A percentile compares a stretch with the other conserved stretches of the same genome.
These are phyloP conservation scores for Hypsizygus ulmarius DNA, from an alignment of 1,284 basidiomycete genomes.

Conservation along the genomic window DNA sequence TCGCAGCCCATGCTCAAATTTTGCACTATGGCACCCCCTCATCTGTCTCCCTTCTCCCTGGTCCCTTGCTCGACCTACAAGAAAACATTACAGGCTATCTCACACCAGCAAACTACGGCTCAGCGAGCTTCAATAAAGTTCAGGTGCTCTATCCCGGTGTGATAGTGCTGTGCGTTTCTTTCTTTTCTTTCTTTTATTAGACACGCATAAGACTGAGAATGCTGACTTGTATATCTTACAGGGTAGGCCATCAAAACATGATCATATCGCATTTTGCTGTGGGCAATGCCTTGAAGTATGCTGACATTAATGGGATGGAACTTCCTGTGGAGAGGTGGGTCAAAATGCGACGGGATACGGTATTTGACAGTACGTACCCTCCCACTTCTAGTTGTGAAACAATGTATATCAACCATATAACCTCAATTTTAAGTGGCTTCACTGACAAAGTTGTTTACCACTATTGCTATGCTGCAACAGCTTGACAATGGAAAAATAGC, in stretches of 20 bases:
- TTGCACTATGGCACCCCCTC: conserved; percentile 14
- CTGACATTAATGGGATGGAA: conserved; percentile 23
- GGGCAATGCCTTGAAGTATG: conserved; percentile 22
- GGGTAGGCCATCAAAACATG: conserved; percentile 22
- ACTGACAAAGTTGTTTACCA: conserved; percentile 28
- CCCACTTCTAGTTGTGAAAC: not conserved
- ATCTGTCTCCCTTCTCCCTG: conserved; percentile 16
- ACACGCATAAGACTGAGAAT: no score
- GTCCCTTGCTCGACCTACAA: conserved; percentile 21
- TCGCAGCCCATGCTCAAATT: no score
- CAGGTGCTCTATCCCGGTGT: conserved; percentile 23
- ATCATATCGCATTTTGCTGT: conserved; percentile 26
- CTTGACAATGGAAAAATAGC: conserved; percentile 21
- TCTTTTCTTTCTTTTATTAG: not conserved
- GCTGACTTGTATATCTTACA: not conserved
- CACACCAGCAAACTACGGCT: conserved; percentile 19
- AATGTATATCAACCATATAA: not conserved
- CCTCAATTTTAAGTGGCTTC: conserved; percentile 23
- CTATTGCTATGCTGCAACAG: conserved; percentile 24
- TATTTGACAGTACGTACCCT: conserved; percentile 24
- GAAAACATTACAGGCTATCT: conserved; percentile 22
- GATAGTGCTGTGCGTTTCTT: conserved; percentile 21
- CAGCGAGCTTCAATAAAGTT: conserved; percentile 18
- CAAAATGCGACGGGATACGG: conserved; percentile 19
- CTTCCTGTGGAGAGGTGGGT: conserved; percentile 20